Evolutionary conservation across 2,329 filamentous ascomycete genomes (phyloP).

Genomic region (Aspergillus uvarum): DNA sequence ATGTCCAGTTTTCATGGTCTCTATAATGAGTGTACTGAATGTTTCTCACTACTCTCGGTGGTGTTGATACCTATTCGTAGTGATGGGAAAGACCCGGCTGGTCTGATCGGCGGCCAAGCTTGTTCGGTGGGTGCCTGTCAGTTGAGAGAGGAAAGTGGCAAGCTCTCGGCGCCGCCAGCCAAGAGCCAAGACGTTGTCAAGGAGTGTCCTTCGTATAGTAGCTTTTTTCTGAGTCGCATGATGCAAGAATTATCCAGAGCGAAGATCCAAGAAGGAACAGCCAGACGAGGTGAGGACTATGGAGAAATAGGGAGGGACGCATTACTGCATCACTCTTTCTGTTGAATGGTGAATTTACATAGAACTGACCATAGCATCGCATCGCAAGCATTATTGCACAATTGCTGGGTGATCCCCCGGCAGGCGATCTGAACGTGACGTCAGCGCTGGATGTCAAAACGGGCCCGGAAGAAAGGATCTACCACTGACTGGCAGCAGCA

Average conservation of each 20-base stretch:
- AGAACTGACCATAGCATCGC: background rate
- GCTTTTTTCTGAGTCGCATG: background rate
- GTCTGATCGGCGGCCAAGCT: background rate
- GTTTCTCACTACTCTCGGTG: background rate
- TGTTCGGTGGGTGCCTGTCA: background rate
- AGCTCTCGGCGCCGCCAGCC: background rate
- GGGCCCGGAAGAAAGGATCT: background rate
- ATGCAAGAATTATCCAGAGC: background rate
- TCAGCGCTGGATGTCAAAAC: background rate
- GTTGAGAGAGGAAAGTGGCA: background rate
- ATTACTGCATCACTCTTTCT: no score
- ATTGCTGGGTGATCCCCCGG: background rate
- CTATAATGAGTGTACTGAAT: background rate
- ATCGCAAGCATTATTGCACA: no score
- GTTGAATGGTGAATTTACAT: no score
- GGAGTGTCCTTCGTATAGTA: background rate
- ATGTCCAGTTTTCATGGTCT: background rate
- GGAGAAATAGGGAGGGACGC: background rate
- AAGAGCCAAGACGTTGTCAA: background rate
- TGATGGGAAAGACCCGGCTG: background rate
- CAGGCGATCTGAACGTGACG: background rate
- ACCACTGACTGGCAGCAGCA: background rate
- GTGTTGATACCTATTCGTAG: background rate
- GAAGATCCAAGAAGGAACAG: background rate
- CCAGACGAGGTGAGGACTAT: background rate